Conservation (phyloP, 345 rosid genomes). For the Arabis hirsuta region DNA sequence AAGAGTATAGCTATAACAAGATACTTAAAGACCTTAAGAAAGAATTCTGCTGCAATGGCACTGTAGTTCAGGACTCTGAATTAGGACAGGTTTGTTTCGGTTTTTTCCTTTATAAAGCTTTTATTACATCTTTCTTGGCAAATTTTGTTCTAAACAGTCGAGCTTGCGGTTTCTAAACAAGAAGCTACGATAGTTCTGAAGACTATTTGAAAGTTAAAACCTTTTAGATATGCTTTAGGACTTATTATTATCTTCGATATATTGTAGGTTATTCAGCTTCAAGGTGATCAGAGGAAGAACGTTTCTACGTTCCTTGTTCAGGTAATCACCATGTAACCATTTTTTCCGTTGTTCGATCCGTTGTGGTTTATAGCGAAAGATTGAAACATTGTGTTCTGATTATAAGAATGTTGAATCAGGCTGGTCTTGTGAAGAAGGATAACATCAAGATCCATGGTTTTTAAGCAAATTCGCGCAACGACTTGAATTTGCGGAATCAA, state of each 20-base stretch:
- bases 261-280: constrained; percentile 47
- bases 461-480: constrained; percentile 36
- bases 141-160: neutral
- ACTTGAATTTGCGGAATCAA: constrained; percentile 31
- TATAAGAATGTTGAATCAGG: constrained; percentile 50
- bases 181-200: neutral
- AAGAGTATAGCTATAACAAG: constrained; percentile 60
- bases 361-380: neutral
- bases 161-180: neutral
- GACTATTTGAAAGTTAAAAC: neutral
- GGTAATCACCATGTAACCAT: constrained; percentile 20
- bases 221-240: neutral
- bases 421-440: constrained; percentile 84
- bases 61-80: constrained; percentile 63
- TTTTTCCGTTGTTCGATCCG: neutral
- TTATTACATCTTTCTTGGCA: neutral
- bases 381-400: neutral
- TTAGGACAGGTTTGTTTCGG: constrained; percentile 55
- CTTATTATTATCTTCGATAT: neutral
- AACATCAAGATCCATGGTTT: constrained; percentile 86
- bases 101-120: neutral
- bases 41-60: constrained; percentile 67
- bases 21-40: constrained; percentile 67
- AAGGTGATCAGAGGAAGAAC: constrained; percentile 49
- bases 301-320: constrained; percentile 49